Base-by-base conservation (phyloP, 371 early-diverging fungal species). In the Rhizopus sp. region DNA sequence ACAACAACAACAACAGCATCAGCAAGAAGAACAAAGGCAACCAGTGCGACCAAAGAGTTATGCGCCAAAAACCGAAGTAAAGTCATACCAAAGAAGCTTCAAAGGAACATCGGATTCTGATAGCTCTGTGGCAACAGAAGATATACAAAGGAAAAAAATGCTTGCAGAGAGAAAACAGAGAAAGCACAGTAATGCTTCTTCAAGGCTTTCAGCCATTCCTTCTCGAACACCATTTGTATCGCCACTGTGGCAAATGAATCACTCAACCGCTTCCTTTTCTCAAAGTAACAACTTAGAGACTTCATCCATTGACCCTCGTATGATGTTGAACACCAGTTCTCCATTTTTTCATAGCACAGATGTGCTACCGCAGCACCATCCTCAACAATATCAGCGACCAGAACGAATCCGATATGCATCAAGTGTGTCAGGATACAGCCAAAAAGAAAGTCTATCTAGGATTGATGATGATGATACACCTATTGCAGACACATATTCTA, bases 401-500 rank as follows among this genome's bases (percentile, higher is more conserved):
- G 29, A 7, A 17, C 15, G 8, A 16, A 29, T 12, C 6, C 33
- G 31, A 6, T 53, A 62, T 35, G 46, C 62, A 53, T 10, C 23
- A 17, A 57, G 51, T 30, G 38, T 42, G 8, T 32, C 34, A 7
- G 38, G 42, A 9, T 30, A 41, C 44, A 59, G 60, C 8, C 54
- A 37, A 15, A 54, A 60, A 58, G 4, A 48, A 49, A 0, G 68
- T 56, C 2, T 57, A 64, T 23, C 23, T 2, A 23, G 23, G 2
- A 23, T 23, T 1, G 72, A 62, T 0, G 64, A 70, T 34, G 58
- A 58, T 50, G 37, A 55, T 40, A 33, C 41, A 37, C 62, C 62
- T 13, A 59, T 57, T 37, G 75, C 66, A 5, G 64, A 71, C 32
- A 68, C 60, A 1, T 68, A 67, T 39, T 51, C 68, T 4, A 70